These are phyloP conservation scores for Gossypium davidsonii DNA, from an alignment of 441 rosid genomes.

Conservation along the genomic window DNA sequence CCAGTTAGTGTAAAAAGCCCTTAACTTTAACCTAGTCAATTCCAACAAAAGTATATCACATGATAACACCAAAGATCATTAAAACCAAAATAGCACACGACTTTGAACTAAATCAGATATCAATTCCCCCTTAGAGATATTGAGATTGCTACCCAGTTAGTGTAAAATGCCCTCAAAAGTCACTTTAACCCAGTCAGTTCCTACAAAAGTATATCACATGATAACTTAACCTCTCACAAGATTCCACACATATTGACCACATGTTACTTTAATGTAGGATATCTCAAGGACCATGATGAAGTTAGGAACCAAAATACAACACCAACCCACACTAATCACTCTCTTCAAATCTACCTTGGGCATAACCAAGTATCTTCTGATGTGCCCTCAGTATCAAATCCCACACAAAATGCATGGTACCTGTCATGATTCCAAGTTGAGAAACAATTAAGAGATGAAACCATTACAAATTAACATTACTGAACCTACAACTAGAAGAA, in stretches of 20 bases:
- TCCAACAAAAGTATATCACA: neutral
- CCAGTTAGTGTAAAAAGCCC: neutral
- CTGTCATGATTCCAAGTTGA: slow-evolving; percentile 37
- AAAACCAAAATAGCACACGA: neutral
- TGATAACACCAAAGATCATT: neutral
- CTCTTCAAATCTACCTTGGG: slow-evolving; percentile 63
- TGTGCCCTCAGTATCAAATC: slow-evolving; percentile 78
- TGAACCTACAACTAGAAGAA: slow-evolving; percentile 1
- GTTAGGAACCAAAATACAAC: slow-evolving; percentile 22
- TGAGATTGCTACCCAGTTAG: neutral
- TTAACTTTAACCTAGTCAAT: neutral
- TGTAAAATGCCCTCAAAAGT: neutral
- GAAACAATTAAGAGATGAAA: slow-evolving; percentile 21
- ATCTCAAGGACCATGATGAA: slow-evolving; percentile 5
- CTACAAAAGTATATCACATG: neutral
- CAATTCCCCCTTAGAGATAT: neutral
- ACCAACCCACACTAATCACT: slow-evolving; percentile 15
- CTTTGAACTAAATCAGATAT: neutral
- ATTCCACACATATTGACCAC: neutral
- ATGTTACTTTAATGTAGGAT: neutral
- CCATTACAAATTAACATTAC: neutral
- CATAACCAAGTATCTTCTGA: slow-evolving; percentile 91
- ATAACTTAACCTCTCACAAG: neutral
- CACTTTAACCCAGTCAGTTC: neutral
- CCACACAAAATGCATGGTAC: slow-evolving; percentile 98